Percentiles rank a stretch among this genome's conserved stretches.
Evolutionary conservation across 257 asterid genomes (phyloP).

Genomic region (Primulina huaijiensis): DNA sequence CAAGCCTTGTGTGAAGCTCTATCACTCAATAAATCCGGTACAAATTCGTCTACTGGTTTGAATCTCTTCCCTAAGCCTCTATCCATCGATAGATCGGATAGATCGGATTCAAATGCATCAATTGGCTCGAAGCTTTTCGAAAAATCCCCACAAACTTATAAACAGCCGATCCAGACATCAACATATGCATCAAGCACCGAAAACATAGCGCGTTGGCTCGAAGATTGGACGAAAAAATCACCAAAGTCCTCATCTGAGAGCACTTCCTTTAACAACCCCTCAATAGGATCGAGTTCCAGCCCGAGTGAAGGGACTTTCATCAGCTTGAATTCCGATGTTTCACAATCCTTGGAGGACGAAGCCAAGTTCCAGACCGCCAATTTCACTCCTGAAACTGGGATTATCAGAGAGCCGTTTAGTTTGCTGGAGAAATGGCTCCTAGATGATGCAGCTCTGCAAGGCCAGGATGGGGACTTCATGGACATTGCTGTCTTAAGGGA

Average conservation of each 20-base stretch:
- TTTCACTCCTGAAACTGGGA: conserved; percentile 13
- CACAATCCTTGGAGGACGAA: conserved; percentile 29
- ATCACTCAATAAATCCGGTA: conserved; percentile 40
- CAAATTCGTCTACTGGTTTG: conserved; percentile 2
- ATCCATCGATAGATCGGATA: neutral
- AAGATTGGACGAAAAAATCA: conserved; percentile 46
- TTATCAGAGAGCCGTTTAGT: conserved; percentile 33
- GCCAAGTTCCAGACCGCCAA: conserved; percentile 19
- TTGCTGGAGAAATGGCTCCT: conserved; percentile 61
- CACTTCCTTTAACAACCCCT: conserved; percentile 32
- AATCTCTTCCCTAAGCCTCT: conserved; percentile 12
- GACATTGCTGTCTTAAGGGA: conserved; percentile 45
- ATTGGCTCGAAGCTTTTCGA: neutral
- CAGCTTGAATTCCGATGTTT: conserved; percentile 42
- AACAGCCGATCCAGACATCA: conserved; percentile 22
- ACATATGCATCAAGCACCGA: conserved; percentile 58
- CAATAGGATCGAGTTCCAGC: conserved; percentile 38
- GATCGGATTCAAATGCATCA: neutral
- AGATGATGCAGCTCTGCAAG: conserved; percentile 52
- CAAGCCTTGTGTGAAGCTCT: conserved; percentile 67
- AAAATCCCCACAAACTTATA: neutral
- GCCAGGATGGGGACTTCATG: conserved; percentile 58
- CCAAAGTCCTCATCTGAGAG: conserved; percentile 28
- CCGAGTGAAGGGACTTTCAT: conserved; percentile 58
- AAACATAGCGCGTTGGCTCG: conserved; percentile 67